phyloP scores from a whole-genome alignment of 106 monocot genomes.

The Iris macrosiphon region DNA sequence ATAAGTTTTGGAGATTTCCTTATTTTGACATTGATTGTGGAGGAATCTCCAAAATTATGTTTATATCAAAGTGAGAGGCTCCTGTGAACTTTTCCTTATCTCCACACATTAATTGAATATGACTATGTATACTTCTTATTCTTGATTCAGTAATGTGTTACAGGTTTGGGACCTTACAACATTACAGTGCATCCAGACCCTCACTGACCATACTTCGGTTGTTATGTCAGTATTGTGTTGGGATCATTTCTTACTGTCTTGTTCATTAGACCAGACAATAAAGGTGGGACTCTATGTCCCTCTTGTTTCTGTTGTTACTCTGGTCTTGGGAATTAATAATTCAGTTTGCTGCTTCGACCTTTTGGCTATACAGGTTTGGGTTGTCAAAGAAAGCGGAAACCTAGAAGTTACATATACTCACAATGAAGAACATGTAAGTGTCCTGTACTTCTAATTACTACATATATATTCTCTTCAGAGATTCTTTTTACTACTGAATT shows the following conservation, averaged over 20 bases:
- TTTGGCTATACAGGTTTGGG: constrained; percentile 56
- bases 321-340: not conserved
- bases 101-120: too few species aligned
- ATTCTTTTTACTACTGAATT: too few species aligned
- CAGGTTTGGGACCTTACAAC: constrained; percentile 88
- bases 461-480: too few species aligned
- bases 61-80: too few species aligned
- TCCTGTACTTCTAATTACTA: not conserved
- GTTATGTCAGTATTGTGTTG: constrained; percentile 88
- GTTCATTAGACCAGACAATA: constrained; percentile 69
- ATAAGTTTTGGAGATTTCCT: too few species aligned
- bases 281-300: constrained; percentile 18
- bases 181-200: constrained; percentile 77
- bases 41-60: too few species aligned
- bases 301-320: too few species aligned
- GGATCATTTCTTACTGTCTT: constrained; percentile 87
- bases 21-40: too few species aligned
- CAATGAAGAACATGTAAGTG: constrained; percentile 64
- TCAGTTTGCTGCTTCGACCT: not conserved
- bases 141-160: not conserved
- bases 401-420: constrained; percentile 81
- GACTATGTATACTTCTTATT: too few species aligned
- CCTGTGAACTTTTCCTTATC: too few species aligned
- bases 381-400: constrained; percentile 52
- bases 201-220: constrained; percentile 65